Evolutionary conservation across 1,284 basidiomycete species (phyloP), one percentile per base, ranked within the genome.

Genomic region (Laetiporus sulphureus): DNA sequence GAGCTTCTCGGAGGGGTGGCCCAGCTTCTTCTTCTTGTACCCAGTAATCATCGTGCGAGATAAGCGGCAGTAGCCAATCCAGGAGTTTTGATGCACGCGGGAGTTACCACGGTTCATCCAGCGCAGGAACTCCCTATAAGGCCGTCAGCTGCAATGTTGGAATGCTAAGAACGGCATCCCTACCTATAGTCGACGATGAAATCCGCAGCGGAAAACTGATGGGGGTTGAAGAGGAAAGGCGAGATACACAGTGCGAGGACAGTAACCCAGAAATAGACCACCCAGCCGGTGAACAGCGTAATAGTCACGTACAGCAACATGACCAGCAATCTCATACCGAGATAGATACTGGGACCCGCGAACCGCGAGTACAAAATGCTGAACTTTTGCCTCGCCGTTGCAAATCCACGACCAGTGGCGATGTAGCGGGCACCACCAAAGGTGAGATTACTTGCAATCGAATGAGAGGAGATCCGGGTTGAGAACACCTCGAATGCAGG

Each of bases 31-130:
- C 71, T 90, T 91, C 77, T 96, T 97, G 80, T 92, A 96, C 27
- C 93, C 93, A 33, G 93, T 97, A 60, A 97, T 93, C 76, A 91
- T 86, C 8, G 93, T 97, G 46, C 93, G 78, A 24, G 91, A 91
- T 42, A 97, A 70, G 45, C 93, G 87, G 63, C 93, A 97, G 66
- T 96, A 97, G 0, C 93, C 93, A 50, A 96, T 94, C 93, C 93
- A 97, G 4, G 92, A 95, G 65, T 95, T 97, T 58, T 79, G 88
- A 66, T 96, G 93, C n/a, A 91, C 90, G 18, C 91, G 77, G 38
- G 92, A 95, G 67, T 97, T 97, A 45, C 93, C 93, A 49, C 93
- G 81, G 39, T 84, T 93, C 91, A 97, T 96, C 93, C 93, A 97
- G 51, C 93, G 78, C 52, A 97, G 68, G 71, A 93, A 96, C 68